A percentile compares a stretch with the other conserved stretches of the same genome.
These are phyloP conservation scores for Cystobasidium onofrii DNA, from an alignment of 768 basidiomycete species.

Conservation along the genomic window DNA sequence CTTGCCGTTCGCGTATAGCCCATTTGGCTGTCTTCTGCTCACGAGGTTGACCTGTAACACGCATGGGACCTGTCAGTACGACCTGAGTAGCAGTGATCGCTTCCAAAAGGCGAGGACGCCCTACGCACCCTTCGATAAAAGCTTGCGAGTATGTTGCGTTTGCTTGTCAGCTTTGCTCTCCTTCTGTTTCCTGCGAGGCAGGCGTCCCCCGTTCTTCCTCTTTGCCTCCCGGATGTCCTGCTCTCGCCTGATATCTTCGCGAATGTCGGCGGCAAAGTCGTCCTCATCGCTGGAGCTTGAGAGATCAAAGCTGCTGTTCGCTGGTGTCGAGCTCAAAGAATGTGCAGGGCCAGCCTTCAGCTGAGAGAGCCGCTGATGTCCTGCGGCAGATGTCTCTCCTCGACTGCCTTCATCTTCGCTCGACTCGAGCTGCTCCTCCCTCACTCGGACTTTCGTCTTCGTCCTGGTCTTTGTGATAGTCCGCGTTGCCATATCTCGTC, in stretches of 20 bases:
- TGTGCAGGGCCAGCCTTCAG: neutral
- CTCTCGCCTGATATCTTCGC: neutral
- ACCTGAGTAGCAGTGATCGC: neutral
- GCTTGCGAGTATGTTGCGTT: neutral
- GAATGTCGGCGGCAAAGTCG: conserved; percentile 14
- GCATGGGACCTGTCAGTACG: neutral
- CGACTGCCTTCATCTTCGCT: conserved; percentile 1
- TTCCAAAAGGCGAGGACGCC: neutral
- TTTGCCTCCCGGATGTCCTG: neutral
- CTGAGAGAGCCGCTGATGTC: neutral
- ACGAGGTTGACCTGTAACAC: conserved; percentile 4
- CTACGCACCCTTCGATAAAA: neutral
- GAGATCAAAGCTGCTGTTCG: neutral
- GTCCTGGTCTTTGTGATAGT: neutral
- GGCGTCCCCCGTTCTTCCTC: neutral
- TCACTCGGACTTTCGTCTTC: neutral
- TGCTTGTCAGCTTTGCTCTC: neutral
- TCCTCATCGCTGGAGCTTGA: neutral
- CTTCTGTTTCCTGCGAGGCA: conserved; percentile 13
- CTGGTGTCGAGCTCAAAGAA: neutral
- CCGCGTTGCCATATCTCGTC: neutral
- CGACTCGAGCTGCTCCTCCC: neutral
- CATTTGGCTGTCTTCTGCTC: conserved; percentile 17
- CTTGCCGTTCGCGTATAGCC: conserved; percentile 5
- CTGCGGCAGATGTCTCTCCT: neutral